A percentile compares a stretch with the other conserved stretches of the same genome.
Evolutionary conservation across 2,329 filamentous ascomycete species (phyloP).

Genomic region (Fusarium annulatum): DNA sequence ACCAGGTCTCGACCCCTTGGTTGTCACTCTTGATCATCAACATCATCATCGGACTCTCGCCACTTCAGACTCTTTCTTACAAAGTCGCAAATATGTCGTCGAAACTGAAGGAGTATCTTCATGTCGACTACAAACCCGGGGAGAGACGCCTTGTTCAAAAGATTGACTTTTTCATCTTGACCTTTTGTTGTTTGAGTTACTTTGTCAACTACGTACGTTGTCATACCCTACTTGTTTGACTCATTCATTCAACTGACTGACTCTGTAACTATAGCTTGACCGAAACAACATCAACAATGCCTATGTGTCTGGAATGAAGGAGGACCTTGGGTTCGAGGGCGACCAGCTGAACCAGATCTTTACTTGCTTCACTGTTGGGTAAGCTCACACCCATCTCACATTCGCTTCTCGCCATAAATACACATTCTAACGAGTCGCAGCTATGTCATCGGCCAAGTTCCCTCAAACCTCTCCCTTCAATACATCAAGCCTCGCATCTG

Average conservation of each 20-base stretch:
- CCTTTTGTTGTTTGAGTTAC: conserved; percentile 70
- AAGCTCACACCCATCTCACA: conserved; percentile 5
- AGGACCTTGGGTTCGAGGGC: conserved; percentile 59
- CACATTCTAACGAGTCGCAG: conserved; percentile 14
- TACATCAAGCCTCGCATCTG: conserved; percentile 72
- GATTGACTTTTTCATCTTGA: conserved; percentile 73
- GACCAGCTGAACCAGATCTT: conserved; percentile 55
- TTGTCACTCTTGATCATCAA: conserved; percentile 2
- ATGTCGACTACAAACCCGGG: conserved; percentile 49
- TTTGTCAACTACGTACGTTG: conserved; percentile 63
- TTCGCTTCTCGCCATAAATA: too few species aligned
- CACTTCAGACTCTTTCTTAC: conserved; percentile 1
- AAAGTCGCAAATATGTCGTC: conserved; percentile 14
- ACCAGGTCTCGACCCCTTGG: neutral
- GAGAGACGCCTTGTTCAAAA: conserved; percentile 63
- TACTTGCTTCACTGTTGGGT: conserved; percentile 53
- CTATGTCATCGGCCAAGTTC: conserved; percentile 68
- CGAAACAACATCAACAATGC: conserved; percentile 54
- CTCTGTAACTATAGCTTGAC: conserved; percentile 45
- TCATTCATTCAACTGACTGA: neutral
- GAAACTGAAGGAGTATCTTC: conserved; percentile 49
- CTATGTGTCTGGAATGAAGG: conserved; percentile 59
- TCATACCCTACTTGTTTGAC: fast-evolving
- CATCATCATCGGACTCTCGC: neutral
- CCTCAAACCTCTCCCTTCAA: conserved; percentile 70